Base-by-base conservation (phyloP, 176 grass and related monocot species). In the Ananas comosus region DNA sequence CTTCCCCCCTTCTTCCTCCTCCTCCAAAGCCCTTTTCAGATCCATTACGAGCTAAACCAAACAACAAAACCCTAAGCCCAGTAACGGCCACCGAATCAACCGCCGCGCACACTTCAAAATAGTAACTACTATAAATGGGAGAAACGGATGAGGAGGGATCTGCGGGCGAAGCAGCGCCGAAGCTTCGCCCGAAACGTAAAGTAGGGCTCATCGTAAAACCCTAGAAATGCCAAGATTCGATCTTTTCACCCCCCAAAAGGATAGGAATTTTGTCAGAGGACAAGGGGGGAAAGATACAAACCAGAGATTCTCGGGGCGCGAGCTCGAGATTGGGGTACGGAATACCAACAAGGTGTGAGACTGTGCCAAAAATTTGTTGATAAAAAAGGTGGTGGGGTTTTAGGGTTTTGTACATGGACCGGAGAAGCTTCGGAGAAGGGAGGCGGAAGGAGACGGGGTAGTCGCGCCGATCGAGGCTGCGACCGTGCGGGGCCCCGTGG, bases 201-300 rank as follows among this genome's bases (percentile, higher is more conserved):
- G 67, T 28, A 9, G 27, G 9, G 48, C 67, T 73, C 80, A 65
- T 75, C 64, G 10, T 72, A 88, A 42, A 85, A 77, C 85, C 85
- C 81, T 80, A 88, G 77, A 88, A 88, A 88, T 88, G 85, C 85
- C 85, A 83, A 88, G 77, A 88, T 88, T 88, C 85, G 81, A 66
- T 53, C 80, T 71, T 67, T 63, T 56, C 51, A 74, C 68, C 53
- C 67, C 61, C 65, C 66, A 19, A 88, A 88, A 81, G 85, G 69
- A 65, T 59, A 57, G 65, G 80, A 69, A 88, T 83, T 88, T 80
- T 80, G 75, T 85, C 82, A 81, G 86, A 84, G 33, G 33, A 1
- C 25, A 27, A 42, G 84, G 80, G 69, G 57, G 86, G 74, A 85
- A 88, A 79, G 80, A 54, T 17, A 49, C 48, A 22, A 49, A 17